Percentiles rank a stretch among this genome's conserved stretches.
Conservation (phyloP, 2,329 filamentous ascomycete genomes). For the Elsinoe necatrix region DNA sequence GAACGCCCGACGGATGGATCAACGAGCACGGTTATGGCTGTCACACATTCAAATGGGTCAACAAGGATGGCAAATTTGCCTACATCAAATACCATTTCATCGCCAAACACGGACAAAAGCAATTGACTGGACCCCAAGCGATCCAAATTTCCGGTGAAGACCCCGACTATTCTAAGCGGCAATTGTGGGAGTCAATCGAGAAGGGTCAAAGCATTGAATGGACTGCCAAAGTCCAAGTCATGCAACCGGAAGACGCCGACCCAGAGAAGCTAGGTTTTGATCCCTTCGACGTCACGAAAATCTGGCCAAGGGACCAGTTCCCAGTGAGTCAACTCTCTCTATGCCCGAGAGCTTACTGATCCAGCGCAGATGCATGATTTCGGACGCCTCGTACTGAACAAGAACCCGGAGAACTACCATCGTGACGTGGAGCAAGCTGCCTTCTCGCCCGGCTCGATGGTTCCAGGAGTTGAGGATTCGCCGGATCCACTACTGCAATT, state of each 20-base stretch:
- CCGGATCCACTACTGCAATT: conserved; percentile 43
- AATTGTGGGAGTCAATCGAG: conserved; percentile 40
- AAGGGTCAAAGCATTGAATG: conserved; percentile 35
- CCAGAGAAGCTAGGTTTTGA: conserved; percentile 45
- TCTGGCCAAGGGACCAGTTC: conserved; percentile 43
- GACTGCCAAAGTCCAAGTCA: conserved; percentile 40
- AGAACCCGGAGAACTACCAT: conserved; percentile 47
- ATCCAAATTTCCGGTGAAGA: conserved; percentile 41
- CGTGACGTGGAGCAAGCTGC: conserved; percentile 45
- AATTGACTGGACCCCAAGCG: conserved; percentile 40
- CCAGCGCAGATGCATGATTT: conserved; percentile 36
- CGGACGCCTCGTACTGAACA: conserved; percentile 44
- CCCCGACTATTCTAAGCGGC: conserved; percentile 43
- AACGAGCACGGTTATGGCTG: conserved; percentile 39
- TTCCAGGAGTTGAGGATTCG: conserved; percentile 44
- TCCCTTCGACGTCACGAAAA: conserved; percentile 47
- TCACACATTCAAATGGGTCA: conserved; percentile 43
- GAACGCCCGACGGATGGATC: conserved; percentile 41
- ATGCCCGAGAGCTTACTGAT: not conserved
- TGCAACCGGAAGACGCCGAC: conserved; percentile 40
- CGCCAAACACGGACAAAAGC: conserved; percentile 41
- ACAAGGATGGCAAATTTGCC: conserved; percentile 41
- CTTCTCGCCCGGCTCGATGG: conserved; percentile 45
- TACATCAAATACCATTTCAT: conserved; percentile 47
- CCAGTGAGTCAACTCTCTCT: conserved; percentile 24